A percentile compares a stretch with the other conserved stretches of the same genome.
Evolutionary conservation across 1,139 yeast genomes (phyloP).

Genomic region (Suhomyces choctaworum): DNA sequence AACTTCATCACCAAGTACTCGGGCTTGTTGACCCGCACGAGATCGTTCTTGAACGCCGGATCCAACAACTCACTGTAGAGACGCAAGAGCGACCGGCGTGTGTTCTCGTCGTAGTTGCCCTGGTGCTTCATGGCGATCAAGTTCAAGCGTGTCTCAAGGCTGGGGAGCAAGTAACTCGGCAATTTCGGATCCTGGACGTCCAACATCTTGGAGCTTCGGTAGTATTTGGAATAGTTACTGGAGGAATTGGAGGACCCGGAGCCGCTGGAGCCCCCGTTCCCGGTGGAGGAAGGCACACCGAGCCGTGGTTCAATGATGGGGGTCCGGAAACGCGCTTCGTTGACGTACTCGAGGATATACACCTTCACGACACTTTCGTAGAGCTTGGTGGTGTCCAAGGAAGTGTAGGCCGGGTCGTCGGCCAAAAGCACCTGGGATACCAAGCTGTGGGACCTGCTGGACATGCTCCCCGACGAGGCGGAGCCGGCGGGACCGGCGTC

Average conservation of each 20-base stretch:
- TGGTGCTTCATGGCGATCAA: conserved; percentile 54
- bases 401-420: conserved; percentile 23
- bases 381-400: conserved; percentile 29
- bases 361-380: conserved; percentile 49
- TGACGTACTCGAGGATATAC: conserved; percentile 54
- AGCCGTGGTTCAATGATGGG: conserved; percentile 25
- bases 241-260: conserved; percentile 7
- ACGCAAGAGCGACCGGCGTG: conserved; percentile 51
- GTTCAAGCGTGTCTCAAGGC: conserved; percentile 51
- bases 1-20: conserved; percentile 69
- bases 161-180: conserved; percentile 50
- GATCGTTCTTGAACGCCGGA: conserved; percentile 44
- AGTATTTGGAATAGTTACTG: conserved; percentile 17
- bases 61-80: conserved; percentile 63
- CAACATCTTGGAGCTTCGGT: conserved; percentile 16
- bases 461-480: neutral
- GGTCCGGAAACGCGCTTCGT: conserved; percentile 57
- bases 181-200: conserved; percentile 28
- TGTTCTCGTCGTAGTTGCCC: conserved; percentile 35
- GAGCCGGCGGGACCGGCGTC: conserved; percentile 5
- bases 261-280: conserved; percentile 10
- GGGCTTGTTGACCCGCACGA: conserved; percentile 45
- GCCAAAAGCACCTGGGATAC: conserved; percentile 26
- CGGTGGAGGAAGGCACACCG: conserved; percentile 7
- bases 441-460: conserved; percentile 23